Conservation (phyloP, 306 rosid genomes). For the Vicia villosa region DNA sequence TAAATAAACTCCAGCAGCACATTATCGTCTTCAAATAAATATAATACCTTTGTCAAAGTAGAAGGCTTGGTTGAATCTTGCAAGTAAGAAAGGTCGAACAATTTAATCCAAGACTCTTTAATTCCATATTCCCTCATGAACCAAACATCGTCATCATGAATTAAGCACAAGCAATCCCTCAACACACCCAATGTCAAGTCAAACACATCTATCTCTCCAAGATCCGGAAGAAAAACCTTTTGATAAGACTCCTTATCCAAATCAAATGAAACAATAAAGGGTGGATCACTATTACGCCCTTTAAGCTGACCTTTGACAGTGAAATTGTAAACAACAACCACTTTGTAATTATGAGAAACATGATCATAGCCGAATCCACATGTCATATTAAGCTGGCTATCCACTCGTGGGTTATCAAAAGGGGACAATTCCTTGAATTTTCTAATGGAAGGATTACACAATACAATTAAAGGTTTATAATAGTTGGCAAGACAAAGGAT, state of each 20-base stretch:
- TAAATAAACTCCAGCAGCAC: background rate
- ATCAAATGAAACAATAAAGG: conserved; percentile 38
- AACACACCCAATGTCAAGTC: conserved; percentile 1
- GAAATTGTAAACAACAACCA: background rate
- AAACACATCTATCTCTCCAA: background rate
- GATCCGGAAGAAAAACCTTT: conserved; percentile 35
- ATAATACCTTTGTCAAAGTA: background rate
- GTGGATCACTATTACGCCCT: rapidly evolving
- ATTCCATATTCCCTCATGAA: conserved; percentile 47
- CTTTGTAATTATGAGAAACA: background rate
- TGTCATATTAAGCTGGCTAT: background rate
- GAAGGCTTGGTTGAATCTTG: background rate
- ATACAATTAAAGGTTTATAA: background rate
- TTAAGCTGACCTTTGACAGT: background rate
- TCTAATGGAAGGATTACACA: background rate
- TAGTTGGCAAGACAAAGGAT: background rate
- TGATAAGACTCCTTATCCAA: conserved; percentile 34
- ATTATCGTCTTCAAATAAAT: conserved; percentile 26
- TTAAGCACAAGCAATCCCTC: conserved; percentile 29
- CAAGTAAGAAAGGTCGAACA: background rate
- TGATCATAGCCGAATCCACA: background rate
- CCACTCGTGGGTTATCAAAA: no score
- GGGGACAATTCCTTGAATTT: background rate
- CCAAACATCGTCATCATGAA: conserved; percentile 27
- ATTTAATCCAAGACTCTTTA: conserved; percentile 41